A percentile compares a stretch with the other conserved stretches of the same genome.
Evolutionary conservation across 2,329 filamentous ascomycete genomes (phyloP).

Genomic region (Cytospora paraplurivora): DNA sequence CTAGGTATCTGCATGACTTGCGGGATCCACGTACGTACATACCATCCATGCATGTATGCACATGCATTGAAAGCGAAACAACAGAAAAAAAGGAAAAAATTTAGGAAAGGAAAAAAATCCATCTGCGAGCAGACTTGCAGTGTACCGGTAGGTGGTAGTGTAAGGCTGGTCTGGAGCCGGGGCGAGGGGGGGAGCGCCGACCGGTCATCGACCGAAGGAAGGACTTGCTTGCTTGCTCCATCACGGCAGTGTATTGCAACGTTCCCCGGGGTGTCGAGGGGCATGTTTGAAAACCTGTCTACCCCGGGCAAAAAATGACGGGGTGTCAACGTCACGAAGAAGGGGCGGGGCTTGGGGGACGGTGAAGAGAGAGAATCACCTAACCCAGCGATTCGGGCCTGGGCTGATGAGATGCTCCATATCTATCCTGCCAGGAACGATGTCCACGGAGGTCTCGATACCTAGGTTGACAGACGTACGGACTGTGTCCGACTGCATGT

Average conservation of each 20-base stretch:
- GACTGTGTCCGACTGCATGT: not conserved
- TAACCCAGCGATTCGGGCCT: conserved; percentile 13
- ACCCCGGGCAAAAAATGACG: no score
- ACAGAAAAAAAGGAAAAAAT: not conserved
- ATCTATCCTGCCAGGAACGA: not conserved
- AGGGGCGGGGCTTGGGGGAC: no score
- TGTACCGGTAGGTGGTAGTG: no score
- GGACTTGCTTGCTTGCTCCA: not conserved
- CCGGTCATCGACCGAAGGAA: not conserved
- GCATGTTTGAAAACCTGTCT: no score
- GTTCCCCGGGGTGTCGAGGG: no score
- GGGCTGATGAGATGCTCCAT: not conserved
- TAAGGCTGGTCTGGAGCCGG: no score
- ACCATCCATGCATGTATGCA: no score
- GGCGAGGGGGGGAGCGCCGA: not conserved
- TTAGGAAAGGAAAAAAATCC: no score
- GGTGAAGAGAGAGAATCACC: not conserved
- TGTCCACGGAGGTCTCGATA: no score
- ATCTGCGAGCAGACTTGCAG: no score
- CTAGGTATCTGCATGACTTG: not conserved
- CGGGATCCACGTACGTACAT: not conserved
- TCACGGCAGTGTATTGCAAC: not conserved
- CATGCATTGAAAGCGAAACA: not conserved
- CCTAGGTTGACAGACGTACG: not conserved
- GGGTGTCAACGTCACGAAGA: no score